These are phyloP conservation scores for Pyrrhoderma lamaoense DNA, from an alignment of 1,284 basidiomycete species.

Conservation along the genomic window DNA sequence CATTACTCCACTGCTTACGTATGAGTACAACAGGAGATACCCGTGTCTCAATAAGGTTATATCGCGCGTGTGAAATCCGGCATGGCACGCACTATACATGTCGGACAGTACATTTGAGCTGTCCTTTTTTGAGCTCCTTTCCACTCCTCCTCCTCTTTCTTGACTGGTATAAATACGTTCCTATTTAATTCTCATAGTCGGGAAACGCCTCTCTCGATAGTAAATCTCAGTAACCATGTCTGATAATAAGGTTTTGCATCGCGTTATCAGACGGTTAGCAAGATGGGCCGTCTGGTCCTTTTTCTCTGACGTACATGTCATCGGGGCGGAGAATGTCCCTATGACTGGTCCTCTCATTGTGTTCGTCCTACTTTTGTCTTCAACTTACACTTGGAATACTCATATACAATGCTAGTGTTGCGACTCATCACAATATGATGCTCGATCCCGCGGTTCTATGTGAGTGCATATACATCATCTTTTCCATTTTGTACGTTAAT, in stretches of 20 bases:
- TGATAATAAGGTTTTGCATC: constrained; percentile 44
- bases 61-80: no score
- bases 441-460: constrained; percentile 77
- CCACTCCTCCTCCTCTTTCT: no score
- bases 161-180: no score
- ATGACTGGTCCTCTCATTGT: constrained; percentile 79
- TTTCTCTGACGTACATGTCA: constrained; percentile 78
- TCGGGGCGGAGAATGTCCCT: constrained; percentile 83
- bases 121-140: neutral
- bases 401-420: constrained; percentile 44
- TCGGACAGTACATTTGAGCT: neutral
- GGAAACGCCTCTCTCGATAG: no score
- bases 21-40: no score
- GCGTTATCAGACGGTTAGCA: constrained; percentile 60
- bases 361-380: constrained; percentile 39
- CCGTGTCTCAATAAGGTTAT: no score
- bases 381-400: constrained; percentile 14
- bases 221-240: constrained; percentile 23
- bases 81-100: no score
- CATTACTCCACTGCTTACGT: no score
- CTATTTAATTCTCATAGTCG: no score
- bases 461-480: constrained; percentile 35
- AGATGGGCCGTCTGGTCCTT: constrained; percentile 73
- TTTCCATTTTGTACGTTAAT: constrained; percentile 17
- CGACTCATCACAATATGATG: constrained; percentile 91